Evolutionary conservation across 495 filamentous ascomycete genomes (phyloP), one percentile per base, ranked within the genome.

Genomic region (Bacidia rubella): DNA sequence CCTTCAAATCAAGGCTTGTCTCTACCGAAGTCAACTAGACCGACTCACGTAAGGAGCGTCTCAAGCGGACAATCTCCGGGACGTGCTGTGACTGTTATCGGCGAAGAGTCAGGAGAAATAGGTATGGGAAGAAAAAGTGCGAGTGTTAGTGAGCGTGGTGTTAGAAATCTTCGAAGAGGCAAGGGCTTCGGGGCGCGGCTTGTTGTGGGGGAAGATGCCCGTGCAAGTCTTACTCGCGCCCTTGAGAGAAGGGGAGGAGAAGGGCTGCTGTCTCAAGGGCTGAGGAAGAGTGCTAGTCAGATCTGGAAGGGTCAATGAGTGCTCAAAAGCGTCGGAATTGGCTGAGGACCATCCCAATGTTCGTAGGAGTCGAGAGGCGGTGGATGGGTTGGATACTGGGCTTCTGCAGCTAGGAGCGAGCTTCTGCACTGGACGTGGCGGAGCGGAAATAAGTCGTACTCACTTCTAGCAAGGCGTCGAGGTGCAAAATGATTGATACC

Each of bases 191-290:
- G 44, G 22, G 22, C 20, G 20, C 5, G n/a, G 20, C 20, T 1
- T 2, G 44, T 9, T 3, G 44, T 22, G 7, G 44, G n/a, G 3
- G 44, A 47, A 7, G 29, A 35, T 5, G 29, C 15, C 7, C 15
- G 5, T 15, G 5, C 15, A 15, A 5, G 29, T 35, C 29, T 35
- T 35, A 35, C 29, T 5, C 29, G 29, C 29, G 29, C 29, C 29
- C 15, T 35, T 5, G 29, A 15, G 5, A 35, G n/a, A n/a, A 15
- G 29, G 44, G 26, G 44, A 47, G 22, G 26, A 3, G 21, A 47
- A 2, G 55, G 68, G 51, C 71, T 72, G 15, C 60, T 75, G 35
- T 9, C 25, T 40, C 21, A 46, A 21, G 49, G 71, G 69, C 17
- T 45, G 25, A 47, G 51, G 40, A 27, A 23, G 19, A 57, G 19